Base-by-base conservation (phyloP, 257 asterid genomes). In the Nicotiana tabacum region DNA sequence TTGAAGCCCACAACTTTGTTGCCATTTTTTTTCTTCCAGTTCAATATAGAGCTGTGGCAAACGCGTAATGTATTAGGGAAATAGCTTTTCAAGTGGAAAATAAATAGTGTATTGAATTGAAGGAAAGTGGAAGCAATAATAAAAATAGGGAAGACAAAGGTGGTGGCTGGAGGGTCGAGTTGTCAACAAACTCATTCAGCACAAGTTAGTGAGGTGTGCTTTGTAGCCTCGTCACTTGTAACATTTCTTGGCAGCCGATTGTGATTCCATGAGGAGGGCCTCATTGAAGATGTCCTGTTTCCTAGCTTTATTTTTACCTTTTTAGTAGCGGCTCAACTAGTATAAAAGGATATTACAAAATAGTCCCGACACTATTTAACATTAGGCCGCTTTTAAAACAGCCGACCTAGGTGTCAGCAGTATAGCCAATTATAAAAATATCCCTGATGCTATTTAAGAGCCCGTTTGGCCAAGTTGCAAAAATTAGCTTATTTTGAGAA, bases 1-100 rank as follows among this genome's bases (percentile, higher is more conserved):
- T 92, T 7, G 90, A 85, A 55, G 97, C 98, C 98, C 97, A 96
- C 87, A 92, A 84, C 83, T 85, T 85, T 16, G 97, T 87, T 69
- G 99, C 97, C 98, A 96, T 96, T 48, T 55, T 78, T 39, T 27
- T 58, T 56, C 56, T 21, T 21, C 21, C 1, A 62, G 66, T n/a
- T 18, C 21, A 15, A 66, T 81, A 15, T 30, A 18, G 2, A 74
- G 37, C 0, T 6, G 39, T 48, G 79, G 0, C 39, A 48, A 37
- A 48, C 43, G 51, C 48, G 46, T 51, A 51, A 11, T 74, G 43
- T 51, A 72, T 46, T 72, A 80, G 83, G 83, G 46, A n/a, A 35
- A 64, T 29, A 65, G 35, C 9, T 70, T 29, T 39, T 43, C 15
- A 17, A 67, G 77, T 58, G 82, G 68, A 43, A 60, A 27, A 58